Base-by-base conservation (phyloP, 208 protist genomes). In the Zelonia costaricensis region DNA sequence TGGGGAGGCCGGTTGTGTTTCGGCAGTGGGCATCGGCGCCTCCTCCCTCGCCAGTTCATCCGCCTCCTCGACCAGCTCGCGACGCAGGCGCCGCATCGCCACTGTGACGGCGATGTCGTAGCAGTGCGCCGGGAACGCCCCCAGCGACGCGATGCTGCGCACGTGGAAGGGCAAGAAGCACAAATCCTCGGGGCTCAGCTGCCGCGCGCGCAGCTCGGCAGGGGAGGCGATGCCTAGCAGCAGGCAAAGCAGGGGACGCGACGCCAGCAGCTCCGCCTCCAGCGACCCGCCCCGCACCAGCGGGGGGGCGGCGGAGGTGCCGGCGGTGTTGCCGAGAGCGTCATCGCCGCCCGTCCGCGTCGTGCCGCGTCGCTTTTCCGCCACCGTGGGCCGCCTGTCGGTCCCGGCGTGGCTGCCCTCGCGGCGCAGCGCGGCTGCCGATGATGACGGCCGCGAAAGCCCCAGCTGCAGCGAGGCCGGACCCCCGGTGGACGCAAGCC, bases 101-200 rank as follows among this genome's bases (percentile, higher is more conserved):
- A 82, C n/a, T 33, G 75, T 69, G 35, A 84, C 85, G 2, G 85
- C 85, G 9, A 69, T 52, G 9, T 67, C 52, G 66, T 85, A 87
- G 47, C 67, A 72, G 40, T 55, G 54, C 22, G 64, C 59, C 18
- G 74, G 39, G 52, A 92, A 82, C 2, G 67, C 77, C 44, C 88
- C 86, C 12, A 87, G 30, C 36, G 80, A 76, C 9, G 79, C 81
- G 31, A 93, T 52, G 28, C 80, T 68, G 0, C 80, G 52, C 52
- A 78, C 74, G 36, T 72, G 73, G 30, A 90, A 49, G 0, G 86
- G 80, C 35, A 93, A 56, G 49, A 90, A 93, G 59, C 49, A 85
- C 8, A 93, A 42, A 46, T 93, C 86, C 56, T 89, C 82, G 0
- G 81, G 38, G 18, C 66, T 38, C 25, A 93, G 57, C 31, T 80